Conservation (phyloP, 768 basidiomycete genomes). For the Gyrodon lividus region DNA sequence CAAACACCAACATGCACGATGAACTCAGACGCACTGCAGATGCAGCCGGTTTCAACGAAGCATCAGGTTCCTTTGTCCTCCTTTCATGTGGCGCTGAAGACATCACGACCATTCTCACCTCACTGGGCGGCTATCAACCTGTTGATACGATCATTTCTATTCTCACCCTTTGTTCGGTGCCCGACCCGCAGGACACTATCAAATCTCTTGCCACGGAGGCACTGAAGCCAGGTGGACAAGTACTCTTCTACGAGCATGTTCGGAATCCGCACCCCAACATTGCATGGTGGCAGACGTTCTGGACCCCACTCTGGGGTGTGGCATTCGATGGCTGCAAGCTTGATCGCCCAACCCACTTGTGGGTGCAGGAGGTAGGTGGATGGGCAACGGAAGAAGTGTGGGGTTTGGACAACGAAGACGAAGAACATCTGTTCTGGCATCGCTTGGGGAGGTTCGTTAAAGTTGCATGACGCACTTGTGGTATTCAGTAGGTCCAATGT, state of each 20-base stretch:
- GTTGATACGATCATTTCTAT: slow-evolving; percentile 67
- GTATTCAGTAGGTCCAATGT: background rate
- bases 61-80: slow-evolving; percentile 52
- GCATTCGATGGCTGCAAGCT: slow-evolving; percentile 64
- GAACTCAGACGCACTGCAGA: slow-evolving; percentile 49
- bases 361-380: slow-evolving; percentile 42
- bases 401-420: slow-evolving; percentile 50
- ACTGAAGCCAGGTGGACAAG: slow-evolving; percentile 60
- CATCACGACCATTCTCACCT: slow-evolving; percentile 43
- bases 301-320: slow-evolving; percentile 66
- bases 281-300: slow-evolving; percentile 70
- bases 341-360: slow-evolving; percentile 53
- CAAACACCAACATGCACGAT: slow-evolving; percentile 63
- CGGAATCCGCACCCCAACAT: slow-evolving; percentile 50
- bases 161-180: slow-evolving; percentile 65
- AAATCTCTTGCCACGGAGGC: slow-evolving; percentile 45
- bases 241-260: slow-evolving; percentile 75
- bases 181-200: slow-evolving; percentile 51
- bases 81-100: slow-evolving; percentile 67
- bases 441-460: slow-evolving; percentile 57
- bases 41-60: slow-evolving; percentile 51
- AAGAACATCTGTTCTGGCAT: slow-evolving; percentile 63
- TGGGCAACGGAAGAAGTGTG: slow-evolving; percentile 51
- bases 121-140: slow-evolving; percentile 33
- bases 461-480: slow-evolving; percentile 10